These are phyloP conservation scores for Murraya paniculata DNA, from an alignment of 345 rosid genomes.

Conservation along the genomic window DNA sequence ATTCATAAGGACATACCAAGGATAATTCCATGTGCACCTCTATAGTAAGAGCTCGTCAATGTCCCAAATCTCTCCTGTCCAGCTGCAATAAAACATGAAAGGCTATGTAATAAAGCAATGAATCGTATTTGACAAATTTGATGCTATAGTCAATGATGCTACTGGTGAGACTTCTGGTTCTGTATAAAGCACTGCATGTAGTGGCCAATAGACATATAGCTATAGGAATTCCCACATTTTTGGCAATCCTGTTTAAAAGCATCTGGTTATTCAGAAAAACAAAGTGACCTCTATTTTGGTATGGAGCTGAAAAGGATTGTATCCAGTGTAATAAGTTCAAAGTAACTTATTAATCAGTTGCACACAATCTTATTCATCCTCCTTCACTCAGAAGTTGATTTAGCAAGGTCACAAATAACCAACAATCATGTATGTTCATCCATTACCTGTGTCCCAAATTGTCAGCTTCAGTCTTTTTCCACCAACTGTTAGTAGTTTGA, in stretches of 20 bases:
- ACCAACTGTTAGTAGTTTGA: constrained; percentile 61
- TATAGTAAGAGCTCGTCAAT: constrained; percentile 78
- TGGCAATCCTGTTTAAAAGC: not conserved
- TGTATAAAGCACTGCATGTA: not conserved
- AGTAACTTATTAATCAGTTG: not conserved
- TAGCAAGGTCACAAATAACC: not conserved
- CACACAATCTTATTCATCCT: too few relatives aligned
- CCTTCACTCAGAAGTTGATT: not conserved
- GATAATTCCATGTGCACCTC: constrained; percentile 93
- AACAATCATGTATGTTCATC: not conserved
- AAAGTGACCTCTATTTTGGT: not conserved
- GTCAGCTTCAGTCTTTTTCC: constrained; percentile 88
- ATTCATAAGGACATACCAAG: constrained; percentile 57
- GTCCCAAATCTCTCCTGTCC: constrained; percentile 96
- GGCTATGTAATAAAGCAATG: not conserved
- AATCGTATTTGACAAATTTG: not conserved
- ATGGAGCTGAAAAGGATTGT: not conserved
- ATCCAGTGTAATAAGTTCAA: not conserved
- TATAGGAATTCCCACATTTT: not conserved
- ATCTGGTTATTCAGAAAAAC: not conserved
- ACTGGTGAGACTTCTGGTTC: not conserved
- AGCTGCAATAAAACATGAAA: constrained; percentile 49
- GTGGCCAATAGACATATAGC: not conserved
- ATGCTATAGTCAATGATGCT: not conserved
- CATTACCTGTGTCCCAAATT: constrained; percentile 93